A percentile compares a stretch with the other conserved stretches of the same genome.
Evolutionary conservation across 2,329 filamentous ascomycete species (phyloP).

Genomic region (Trichoderma brevicompactum): DNA sequence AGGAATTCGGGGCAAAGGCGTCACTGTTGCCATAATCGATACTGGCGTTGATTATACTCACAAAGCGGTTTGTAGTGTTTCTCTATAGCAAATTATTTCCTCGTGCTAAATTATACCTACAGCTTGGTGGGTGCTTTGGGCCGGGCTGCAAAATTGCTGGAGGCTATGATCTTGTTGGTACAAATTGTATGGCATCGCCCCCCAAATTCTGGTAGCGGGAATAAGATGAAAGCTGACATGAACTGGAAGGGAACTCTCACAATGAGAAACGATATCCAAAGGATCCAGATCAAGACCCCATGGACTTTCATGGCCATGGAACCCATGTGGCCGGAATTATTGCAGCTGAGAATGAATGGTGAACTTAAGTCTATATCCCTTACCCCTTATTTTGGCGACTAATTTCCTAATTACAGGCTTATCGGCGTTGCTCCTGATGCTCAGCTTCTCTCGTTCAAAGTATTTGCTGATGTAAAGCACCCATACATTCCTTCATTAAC

Average conservation of each 20-base stretch:
- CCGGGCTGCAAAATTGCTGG: slow-evolving; percentile 46
- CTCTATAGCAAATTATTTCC: not conserved
- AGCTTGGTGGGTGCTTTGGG: slow-evolving; percentile 48
- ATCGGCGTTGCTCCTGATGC: slow-evolving; percentile 52
- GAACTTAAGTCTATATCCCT: not conserved
- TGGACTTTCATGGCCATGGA: slow-evolving; percentile 34
- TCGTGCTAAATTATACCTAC: not conserved
- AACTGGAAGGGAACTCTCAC: slow-evolving; percentile 37
- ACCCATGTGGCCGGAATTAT: slow-evolving; percentile 52
- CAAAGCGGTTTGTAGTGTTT: slow-evolving; percentile 38
- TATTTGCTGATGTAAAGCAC: slow-evolving; percentile 45
- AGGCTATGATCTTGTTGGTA: slow-evolving; percentile 46
- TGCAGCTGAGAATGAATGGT: slow-evolving; percentile 49
- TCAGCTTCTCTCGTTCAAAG: slow-evolving; percentile 50
- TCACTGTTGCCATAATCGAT: slow-evolving; percentile 47
- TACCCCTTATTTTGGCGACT: not conserved
- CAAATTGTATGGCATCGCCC: slow-evolving; percentile 37
- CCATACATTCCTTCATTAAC: not conserved
- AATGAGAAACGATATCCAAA: slow-evolving; percentile 40
- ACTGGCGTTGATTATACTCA: slow-evolving; percentile 49
- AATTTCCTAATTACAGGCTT: slow-evolving; percentile 38
- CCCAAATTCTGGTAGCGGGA: too few relatives aligned
- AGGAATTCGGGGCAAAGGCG: slow-evolving; percentile 46
- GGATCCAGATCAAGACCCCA: slow-evolving; percentile 39
- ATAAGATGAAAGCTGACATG: not conserved